These are phyloP conservation scores for Starmerella floris DNA, from an alignment of 805 yeast genomes.

Conservation along the genomic window DNA sequence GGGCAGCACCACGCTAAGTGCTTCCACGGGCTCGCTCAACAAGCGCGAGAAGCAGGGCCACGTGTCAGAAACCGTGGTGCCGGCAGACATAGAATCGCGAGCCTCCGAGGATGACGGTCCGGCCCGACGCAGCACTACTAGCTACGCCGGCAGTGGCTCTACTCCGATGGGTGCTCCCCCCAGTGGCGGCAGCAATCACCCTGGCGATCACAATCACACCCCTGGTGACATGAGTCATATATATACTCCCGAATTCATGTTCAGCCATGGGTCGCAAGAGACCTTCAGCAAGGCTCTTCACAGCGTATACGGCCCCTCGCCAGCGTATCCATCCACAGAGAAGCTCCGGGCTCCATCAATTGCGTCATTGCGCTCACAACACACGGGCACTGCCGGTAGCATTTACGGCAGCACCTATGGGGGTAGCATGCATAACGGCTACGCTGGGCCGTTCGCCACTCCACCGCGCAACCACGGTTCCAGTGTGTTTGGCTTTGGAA, in stretches of 20 bases:
- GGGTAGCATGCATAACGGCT: neutral
- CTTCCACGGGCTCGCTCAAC: neutral
- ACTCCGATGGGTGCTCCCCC: neutral
- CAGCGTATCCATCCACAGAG: conserved; percentile 18
- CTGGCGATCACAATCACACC: neutral
- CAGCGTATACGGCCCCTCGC: conserved; percentile 18
- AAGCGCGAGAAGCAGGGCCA: neutral
- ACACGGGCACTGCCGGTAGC: neutral
- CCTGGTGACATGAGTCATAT: neutral
- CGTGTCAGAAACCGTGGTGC: neutral
- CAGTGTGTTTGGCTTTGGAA: neutral
- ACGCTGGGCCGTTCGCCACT: conserved; percentile 15
- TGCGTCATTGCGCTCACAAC: conserved; percentile 1
- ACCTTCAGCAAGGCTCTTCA: conserved; percentile 22
- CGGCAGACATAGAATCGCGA: neutral
- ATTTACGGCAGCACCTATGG: neutral
- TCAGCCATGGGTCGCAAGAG: conserved; percentile 14
- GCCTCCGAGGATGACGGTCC: neutral
- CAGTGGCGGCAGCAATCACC: no score
- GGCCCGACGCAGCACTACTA: neutral
- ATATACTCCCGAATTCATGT: conserved; percentile 14
- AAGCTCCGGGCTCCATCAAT: conserved; percentile 11
- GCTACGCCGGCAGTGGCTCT: neutral
- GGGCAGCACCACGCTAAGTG: neutral
- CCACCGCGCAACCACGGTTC: conserved; percentile 8